Evolutionary conservation across 2,329 filamentous ascomycete genomes (phyloP).

Genomic region (Fusarium subtropicale): DNA sequence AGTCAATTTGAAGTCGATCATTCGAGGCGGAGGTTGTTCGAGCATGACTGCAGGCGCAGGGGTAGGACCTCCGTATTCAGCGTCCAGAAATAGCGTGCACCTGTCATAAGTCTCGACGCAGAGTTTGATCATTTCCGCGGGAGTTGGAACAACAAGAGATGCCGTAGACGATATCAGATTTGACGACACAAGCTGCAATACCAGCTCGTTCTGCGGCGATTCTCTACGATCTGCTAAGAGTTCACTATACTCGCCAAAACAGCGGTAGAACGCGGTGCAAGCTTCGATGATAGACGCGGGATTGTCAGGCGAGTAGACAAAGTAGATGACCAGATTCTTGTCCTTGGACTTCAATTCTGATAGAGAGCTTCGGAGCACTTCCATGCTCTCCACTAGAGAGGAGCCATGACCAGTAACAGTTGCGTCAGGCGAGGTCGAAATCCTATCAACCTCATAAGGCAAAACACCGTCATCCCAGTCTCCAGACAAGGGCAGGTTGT

Average conservation of each 20-base stretch:
- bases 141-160: slow-evolving; percentile 71
- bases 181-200: slow-evolving; percentile 79
- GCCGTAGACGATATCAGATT: slow-evolving; percentile 73
- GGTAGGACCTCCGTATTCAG: slow-evolving; percentile 60
- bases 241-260: slow-evolving; percentile 71
- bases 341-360: slow-evolving; percentile 56
- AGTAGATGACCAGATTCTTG: slow-evolving; percentile 79
- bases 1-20: slow-evolving; percentile 79
- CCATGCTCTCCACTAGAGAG: slow-evolving; percentile 62
- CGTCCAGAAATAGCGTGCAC: slow-evolving; percentile 64
- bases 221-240: slow-evolving; percentile 57
- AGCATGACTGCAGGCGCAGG: slow-evolving; percentile 78
- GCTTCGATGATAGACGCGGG: slow-evolving; percentile 74
- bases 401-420: slow-evolving; percentile 58
- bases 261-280: slow-evolving; percentile 77
- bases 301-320: slow-evolving; percentile 75
- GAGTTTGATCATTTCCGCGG: slow-evolving; percentile 69
- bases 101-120: slow-evolving; percentile 84
- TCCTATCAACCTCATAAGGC: slow-evolving; percentile 62
- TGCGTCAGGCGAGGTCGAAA: slow-evolving; percentile 56
- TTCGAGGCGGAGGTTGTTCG: slow-evolving; percentile 75
- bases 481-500: slow-evolving; percentile 58
- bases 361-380: slow-evolving; percentile 61
- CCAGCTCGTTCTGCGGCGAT: slow-evolving; percentile 70
- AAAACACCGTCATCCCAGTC: slow-evolving; percentile 60